Conservation (phyloP, 441 rosid genomes). For the Pelargonium australe region DNA sequence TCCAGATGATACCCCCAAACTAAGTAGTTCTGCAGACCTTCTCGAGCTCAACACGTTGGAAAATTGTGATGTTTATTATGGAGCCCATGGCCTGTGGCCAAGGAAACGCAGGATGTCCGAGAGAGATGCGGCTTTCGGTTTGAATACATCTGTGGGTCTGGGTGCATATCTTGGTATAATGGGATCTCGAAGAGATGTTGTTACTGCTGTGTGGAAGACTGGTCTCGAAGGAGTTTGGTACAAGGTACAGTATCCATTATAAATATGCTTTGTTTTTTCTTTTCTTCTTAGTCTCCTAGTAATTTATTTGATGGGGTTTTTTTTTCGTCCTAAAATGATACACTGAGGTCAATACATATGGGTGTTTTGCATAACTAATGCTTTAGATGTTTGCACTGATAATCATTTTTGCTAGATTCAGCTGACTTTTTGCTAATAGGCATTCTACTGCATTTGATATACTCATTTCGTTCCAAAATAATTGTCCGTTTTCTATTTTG, state of each 20-base stretch:
- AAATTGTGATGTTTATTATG: slow-evolving; percentile 48
- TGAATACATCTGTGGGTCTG: slow-evolving; percentile 83
- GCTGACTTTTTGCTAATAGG: too few relatives aligned
- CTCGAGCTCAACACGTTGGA: slow-evolving; percentile 38
- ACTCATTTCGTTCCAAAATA: too few relatives aligned
- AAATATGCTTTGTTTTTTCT: not conserved
- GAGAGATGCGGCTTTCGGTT: slow-evolving; percentile 98
- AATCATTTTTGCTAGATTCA: too few relatives aligned
- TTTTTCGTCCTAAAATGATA: not conserved
- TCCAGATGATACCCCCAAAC: slow-evolving; percentile 46
- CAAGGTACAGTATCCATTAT: slow-evolving; percentile 43
- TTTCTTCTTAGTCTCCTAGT: not conserved
- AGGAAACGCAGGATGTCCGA: slow-evolving; percentile 94
- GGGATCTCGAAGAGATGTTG: slow-evolving; percentile 99
- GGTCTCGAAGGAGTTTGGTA: slow-evolving; percentile 97
- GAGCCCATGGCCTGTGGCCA: slow-evolving; percentile 84
- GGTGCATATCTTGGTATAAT: slow-evolving; percentile 97
- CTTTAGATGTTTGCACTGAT: too few relatives aligned
- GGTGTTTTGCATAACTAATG: too few relatives aligned
- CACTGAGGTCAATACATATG: too few relatives aligned
- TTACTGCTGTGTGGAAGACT: slow-evolving; percentile 93
- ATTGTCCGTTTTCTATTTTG: too few relatives aligned
- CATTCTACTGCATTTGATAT: too few relatives aligned
- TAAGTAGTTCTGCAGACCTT: slow-evolving; percentile 32
- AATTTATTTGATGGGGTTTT: not conserved